Base-by-base conservation (phyloP, 306 rosid genomes). In the Alnus glutinosa region DNA sequence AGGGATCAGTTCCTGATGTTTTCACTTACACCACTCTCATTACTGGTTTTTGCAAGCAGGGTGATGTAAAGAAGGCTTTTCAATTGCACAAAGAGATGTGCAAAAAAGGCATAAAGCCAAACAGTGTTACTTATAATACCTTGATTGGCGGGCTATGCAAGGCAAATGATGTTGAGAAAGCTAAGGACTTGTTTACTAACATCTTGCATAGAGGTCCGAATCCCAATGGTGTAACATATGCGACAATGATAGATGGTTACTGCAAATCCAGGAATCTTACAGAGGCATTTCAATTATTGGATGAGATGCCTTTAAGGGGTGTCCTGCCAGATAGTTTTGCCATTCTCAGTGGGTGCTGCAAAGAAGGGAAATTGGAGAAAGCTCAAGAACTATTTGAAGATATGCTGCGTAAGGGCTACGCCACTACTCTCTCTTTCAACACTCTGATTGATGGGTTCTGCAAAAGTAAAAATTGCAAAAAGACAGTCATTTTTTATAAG, bases 61-160 rank as follows among this genome's bases (percentile, higher is more conserved):
- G 87, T 55, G 77, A 85, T 58, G 44, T 74, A 34, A 75, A 88
- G 16, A 72, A 66, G 74, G 89, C 86, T 61, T 78, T 82, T 57
- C 77, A 78, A 36, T 80, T 85, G 70, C 64, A 71, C 55, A 75
- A 85, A 28, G 86, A 83, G 61, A 88, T 88, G 91, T 32, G 73
- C 57, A 37, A 15, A 10, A 83, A 82, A 62, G 86, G 84, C 6
- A 67, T 76, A 7, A 42, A 58, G 54, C 91, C 91, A 16, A 83
- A 81, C 63, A 79, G 83, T 64, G 84, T 83, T 39, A 76, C 85
- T 59, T 78, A 76, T 57, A 85, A 88, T 4, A 58, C 74, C 75
- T 63, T 88, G 84, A 85, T 88, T 69, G 68, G 83, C 62, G 89
- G 89, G 48, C 58, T 85, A 55, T 85, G 89, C 79, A 88, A 85